These are phyloP conservation scores for Amesomyces nigricolor DNA, from an alignment of 2,329 filamentous ascomycete species.

Conservation along the genomic window DNA sequence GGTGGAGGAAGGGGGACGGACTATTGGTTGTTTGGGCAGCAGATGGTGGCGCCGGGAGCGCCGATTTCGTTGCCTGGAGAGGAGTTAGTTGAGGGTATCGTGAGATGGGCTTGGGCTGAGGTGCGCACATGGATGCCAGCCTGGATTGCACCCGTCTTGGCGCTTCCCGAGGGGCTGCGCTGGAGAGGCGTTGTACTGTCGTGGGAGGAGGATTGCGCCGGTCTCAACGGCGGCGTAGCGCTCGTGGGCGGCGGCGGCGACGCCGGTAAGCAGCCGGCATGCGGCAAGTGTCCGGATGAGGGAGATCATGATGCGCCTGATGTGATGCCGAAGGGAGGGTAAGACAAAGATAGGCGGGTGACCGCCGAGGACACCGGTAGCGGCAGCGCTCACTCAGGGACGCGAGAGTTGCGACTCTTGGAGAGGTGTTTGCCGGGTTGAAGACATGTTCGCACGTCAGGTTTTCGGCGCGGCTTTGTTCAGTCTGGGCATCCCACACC, in stretches of 20 bases:
- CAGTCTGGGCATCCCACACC: neutral
- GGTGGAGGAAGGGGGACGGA: slow-evolving; percentile 10
- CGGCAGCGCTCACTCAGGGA: neutral
- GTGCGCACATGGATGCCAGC: slow-evolving; percentile 21
- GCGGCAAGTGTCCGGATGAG: slow-evolving; percentile 5
- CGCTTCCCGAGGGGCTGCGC: slow-evolving; percentile 18
- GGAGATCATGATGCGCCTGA: slow-evolving; percentile 6
- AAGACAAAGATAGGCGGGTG: neutral
- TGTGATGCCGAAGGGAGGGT: neutral
- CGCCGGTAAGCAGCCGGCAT: slow-evolving; percentile 16
- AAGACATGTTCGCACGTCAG: neutral
- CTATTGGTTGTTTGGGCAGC: slow-evolving; percentile 23
- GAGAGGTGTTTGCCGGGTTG: neutral
- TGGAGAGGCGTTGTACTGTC: slow-evolving; percentile 17
- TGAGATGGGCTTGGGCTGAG: neutral
- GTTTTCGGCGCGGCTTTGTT: neutral
- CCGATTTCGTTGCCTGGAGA: slow-evolving; percentile 22
- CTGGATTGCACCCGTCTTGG: slow-evolving; percentile 11
- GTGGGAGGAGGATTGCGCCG: slow-evolving; percentile 19
- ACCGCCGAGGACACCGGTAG: neutral
- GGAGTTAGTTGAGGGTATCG: neutral
- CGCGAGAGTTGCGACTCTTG: neutral
- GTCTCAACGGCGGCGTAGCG: slow-evolving; percentile 23
- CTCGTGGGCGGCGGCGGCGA: slow-evolving; percentile 11
- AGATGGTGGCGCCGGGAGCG: slow-evolving; percentile 8